Base-by-base conservation (phyloP, 2,329 filamentous ascomycete genomes). In the Ascochyta lentis region DNA sequence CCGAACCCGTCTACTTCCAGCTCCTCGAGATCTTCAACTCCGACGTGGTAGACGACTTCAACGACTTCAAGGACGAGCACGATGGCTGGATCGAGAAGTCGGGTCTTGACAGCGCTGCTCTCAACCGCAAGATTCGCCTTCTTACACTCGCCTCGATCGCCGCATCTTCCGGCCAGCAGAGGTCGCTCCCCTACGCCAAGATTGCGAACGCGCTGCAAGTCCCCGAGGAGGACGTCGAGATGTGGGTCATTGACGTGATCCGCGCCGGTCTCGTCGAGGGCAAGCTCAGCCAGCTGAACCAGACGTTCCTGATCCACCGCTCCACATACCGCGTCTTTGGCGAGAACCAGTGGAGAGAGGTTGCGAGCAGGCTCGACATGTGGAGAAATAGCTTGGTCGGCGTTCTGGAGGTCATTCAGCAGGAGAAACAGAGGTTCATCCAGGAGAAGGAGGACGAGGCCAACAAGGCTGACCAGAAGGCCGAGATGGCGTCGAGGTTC, bases 181-280 rank as follows among this genome's bases (percentile, higher is more conserved):
- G 94, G 71, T 92, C 95, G 71, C 89, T 99, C 49, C 89, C 94
- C 58, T 99, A 99, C 80, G 83, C 84, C 64, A 86, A 86, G 71
- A 97, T 99, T 73, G 86, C 90, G 63, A 89, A 89, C 73, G 89
- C 92, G 6, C 86, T 99, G 42, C 89, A 95, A 78, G 88, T 99
- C 52, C 87, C 91, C 41, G 74, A 80, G 42, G 88, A 90, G 62
- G 92, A 98, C 61, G 92, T 98, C 38, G 95, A 99, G 84, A 90
- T 94, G 84, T 99, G 95, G 95, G 92, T 96, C 65, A 99, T 99
- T 71, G 95, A 99, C 76, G 93, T 96, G 66, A 97, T 99, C 79
- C 91, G 95, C 66, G 92, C 93, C 43, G 92, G 93, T 31, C 87
- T 99, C 34, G 91, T 99, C 48, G 95, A 99, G 82, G 95, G 95